Evolutionary conservation across 257 asterid species (phyloP).

Genomic region (Jaltomata sinuosa): DNA sequence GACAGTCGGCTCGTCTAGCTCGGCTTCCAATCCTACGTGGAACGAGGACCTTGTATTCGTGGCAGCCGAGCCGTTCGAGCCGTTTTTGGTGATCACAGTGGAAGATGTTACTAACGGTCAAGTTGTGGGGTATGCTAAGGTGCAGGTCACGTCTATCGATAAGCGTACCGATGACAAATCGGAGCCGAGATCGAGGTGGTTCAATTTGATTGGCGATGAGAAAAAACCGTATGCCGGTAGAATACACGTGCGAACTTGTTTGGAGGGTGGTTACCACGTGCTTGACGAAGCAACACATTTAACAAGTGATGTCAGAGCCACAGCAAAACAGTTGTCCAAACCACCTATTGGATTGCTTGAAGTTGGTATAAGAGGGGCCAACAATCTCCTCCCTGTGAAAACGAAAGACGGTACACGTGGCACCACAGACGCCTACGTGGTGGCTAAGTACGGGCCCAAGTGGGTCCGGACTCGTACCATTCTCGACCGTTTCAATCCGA

Average conservation of each 20-base stretch:
- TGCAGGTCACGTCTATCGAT: conserved; percentile 64
- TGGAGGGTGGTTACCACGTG: conserved; percentile 97
- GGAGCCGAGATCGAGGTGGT: conserved; percentile 85
- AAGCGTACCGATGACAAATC: conserved; percentile 65
- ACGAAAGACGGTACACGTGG: conserved; percentile 79
- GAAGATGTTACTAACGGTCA: conserved; percentile 56
- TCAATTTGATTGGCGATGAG: conserved; percentile 38
- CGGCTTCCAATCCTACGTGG: conserved; percentile 65
- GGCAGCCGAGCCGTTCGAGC: conserved; percentile 97
- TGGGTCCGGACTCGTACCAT: conserved; percentile 84
- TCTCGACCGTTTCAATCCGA: conserved; percentile 71
- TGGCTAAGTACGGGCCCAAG: conserved; percentile 86
- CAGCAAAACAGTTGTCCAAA: conserved; percentile 64
- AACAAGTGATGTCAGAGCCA: conserved; percentile 81
- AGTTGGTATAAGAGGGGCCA: conserved; percentile 78
- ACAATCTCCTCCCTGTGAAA: conserved; percentile 71
- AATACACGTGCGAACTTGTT: conserved; percentile 64
- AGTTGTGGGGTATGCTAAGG: conserved; percentile 54
- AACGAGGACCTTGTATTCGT: conserved; percentile 81
- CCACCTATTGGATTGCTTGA: conserved; percentile 78
- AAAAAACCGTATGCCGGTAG: conserved; percentile 63
- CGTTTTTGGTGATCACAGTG: conserved; percentile 57
- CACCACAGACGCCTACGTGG: conserved; percentile 79
- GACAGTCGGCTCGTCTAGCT: conserved; percentile 24
- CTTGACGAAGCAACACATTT: conserved; percentile 89